phyloP scores from a whole-genome alignment of 768 basidiomycete genomes.

The Boletales sp. region DNA sequence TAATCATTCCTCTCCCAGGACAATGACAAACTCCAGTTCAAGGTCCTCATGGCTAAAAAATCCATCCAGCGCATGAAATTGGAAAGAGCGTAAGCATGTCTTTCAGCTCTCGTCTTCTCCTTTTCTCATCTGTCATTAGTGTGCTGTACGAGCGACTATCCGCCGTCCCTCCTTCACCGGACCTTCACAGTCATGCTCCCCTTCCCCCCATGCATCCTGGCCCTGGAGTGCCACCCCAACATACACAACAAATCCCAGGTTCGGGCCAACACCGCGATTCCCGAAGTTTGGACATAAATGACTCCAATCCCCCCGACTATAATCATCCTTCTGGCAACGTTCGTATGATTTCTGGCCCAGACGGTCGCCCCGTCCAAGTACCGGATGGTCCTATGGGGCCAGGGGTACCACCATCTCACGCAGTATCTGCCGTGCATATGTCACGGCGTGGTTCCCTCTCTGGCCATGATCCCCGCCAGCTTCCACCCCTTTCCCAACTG shows the following conservation, averaged over 20 bases:
- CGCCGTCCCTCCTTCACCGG: slow-evolving; percentile 54
- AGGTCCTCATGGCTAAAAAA: slow-evolving; percentile 74
- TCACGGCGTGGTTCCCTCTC: slow-evolving; percentile 41
- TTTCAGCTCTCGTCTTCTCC: slow-evolving; percentile 15
- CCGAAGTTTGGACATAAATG: slow-evolving; percentile 44
- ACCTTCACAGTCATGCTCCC: slow-evolving; percentile 38
- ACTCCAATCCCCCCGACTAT: slow-evolving; percentile 50
- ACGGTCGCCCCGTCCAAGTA: slow-evolving; percentile 46
- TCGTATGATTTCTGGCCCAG: slow-evolving; percentile 43
- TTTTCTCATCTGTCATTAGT: slow-evolving; percentile 36
- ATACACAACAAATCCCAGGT: slow-evolving; percentile 18
- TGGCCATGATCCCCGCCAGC: slow-evolving; percentile 45
- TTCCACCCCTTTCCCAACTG: slow-evolving; percentile 46
- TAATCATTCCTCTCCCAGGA: slow-evolving; percentile 46
- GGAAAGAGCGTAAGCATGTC: slow-evolving; percentile 73
- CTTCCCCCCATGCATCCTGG: slow-evolving; percentile 33
- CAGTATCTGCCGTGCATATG: slow-evolving; percentile 36
- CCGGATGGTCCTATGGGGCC: slow-evolving; percentile 50
- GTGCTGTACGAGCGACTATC: slow-evolving; percentile 78
- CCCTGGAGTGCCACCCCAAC: slow-evolving; percentile 36
- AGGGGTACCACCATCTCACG: slow-evolving; percentile 36
- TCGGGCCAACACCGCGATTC: slow-evolving; percentile 32
- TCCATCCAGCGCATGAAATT: slow-evolving; percentile 85
- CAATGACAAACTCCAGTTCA: slow-evolving; percentile 84
- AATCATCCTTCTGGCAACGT: slow-evolving; percentile 44